These are phyloP conservation scores for Sporothrix phasma DNA, from an alignment of 2,329 filamentous ascomycete species.

Conservation along the genomic window DNA sequence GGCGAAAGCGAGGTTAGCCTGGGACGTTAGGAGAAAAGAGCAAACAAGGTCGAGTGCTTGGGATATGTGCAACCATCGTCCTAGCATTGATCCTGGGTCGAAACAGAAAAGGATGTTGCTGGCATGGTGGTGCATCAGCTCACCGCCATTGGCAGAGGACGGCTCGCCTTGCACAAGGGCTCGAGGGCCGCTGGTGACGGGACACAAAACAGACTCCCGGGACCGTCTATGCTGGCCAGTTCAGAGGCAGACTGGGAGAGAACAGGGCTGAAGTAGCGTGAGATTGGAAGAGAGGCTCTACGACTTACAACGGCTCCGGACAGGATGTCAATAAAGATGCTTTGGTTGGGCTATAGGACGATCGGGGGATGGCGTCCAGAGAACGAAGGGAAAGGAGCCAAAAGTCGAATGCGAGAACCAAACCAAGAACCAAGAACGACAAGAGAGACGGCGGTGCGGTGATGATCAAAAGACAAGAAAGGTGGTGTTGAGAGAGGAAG, in stretches of 20 bases:
- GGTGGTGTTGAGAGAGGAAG: not conserved
- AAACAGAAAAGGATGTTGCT: not conserved
- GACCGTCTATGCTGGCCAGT: not conserved
- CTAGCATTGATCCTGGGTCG: not conserved
- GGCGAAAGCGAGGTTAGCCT: not conserved
- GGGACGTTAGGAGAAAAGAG: not conserved
- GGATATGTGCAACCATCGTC: not conserved
- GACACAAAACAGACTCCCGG: not conserved
- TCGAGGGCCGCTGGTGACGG: not conserved
- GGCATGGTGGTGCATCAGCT: not conserved
- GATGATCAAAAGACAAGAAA: not conserved
- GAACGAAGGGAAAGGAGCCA: not conserved
- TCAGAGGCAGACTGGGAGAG: not conserved
- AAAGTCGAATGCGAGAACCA: not conserved
- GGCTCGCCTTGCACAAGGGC: not conserved
- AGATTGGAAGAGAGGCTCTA: not conserved
- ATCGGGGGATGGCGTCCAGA: not conserved
- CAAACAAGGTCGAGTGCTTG: not conserved
- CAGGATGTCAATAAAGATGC: not conserved
- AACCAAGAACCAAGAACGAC: not conserved
- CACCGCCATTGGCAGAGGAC: constrained; percentile 2
- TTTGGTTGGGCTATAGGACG: not conserved
- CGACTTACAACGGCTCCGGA: constrained; percentile 2
- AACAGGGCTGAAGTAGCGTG: not conserved
- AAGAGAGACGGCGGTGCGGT: not conserved